Base-by-base conservation (phyloP, 1,284 basidiomycete genomes). In the Chalciporus piperatoides region DNA sequence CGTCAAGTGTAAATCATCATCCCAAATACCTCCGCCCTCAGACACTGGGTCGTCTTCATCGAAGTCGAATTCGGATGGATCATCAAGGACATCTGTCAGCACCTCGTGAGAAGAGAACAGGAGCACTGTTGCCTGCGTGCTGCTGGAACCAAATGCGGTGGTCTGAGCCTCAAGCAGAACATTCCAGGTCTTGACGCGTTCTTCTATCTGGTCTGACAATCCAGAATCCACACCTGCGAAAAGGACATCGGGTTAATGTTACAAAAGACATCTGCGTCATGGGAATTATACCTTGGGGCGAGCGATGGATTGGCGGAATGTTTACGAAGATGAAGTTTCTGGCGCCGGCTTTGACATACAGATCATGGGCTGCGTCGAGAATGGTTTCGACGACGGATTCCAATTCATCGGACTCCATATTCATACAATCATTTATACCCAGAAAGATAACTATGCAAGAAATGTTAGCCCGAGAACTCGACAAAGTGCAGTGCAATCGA, bases 261-360 rank as follows among this genome's bases (percentile, higher is more conserved):
- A 5, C 21, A 23, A 23, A 4, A 2, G 4, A 23, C 3, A 23
- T 23, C 3, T 23, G 4, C 21, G 3, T 19, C 21, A 4, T 23
- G 21, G 21, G 4, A 23, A 23, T 23, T 4, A 23, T 5, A 23
- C 21, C 21, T 23, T 23, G 21, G 3, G 21, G 21, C 21, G 21
- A 23, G 21, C 73, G 67, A 41, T 81, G 58, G 9, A 84, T 75
- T 0, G 82, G 80, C 6, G 83, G 82, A 0, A 84, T 70, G 53
- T 84, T 79, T 9, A 85, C 70, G 56, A 84, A 77, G 28, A 84
- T 57, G 58, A 85, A 84, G 59, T 84, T 84, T 3, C 82, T 73
- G 11, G 80, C 82, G 25, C 77, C 77, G 1, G 65, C 81, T 77
- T 9, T 54, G 24, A 44, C 23, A 43, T 67, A 63, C 24, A 68